Conservation (phyloP, 495 filamentous ascomycete species). For the Annulohypoxylon bovei region DNA sequence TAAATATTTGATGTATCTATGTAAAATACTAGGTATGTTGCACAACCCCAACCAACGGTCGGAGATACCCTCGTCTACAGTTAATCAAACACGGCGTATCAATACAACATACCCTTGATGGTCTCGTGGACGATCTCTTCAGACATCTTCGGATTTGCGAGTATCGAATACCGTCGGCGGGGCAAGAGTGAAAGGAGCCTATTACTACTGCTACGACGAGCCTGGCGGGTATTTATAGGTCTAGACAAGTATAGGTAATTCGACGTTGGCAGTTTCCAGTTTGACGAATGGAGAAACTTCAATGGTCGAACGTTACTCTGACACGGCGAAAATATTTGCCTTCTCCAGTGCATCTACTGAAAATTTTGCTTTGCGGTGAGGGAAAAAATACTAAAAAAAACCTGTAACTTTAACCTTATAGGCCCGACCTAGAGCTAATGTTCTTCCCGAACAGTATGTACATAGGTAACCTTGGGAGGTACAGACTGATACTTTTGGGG, state of each 20-base stretch:
- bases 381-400: slow-evolving; percentile 15
- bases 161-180: slow-evolving; percentile 18
- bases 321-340: slow-evolving; percentile 34
- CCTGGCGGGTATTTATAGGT: not conserved
- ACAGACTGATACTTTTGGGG: slow-evolving; percentile 16
- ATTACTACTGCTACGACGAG: not conserved
- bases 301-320: slow-evolving; percentile 13
- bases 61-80: not conserved
- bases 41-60: not conserved
- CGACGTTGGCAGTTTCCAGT: not conserved
- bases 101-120: slow-evolving; percentile 60
- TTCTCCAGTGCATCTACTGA: slow-evolving; percentile 29
- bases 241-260: not conserved
- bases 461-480: slow-evolving; percentile 4
- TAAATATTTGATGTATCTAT: not conserved
- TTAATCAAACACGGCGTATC: slow-evolving; percentile 1
- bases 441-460: not conserved
- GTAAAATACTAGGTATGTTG: not conserved
- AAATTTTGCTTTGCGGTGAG: slow-evolving; percentile 39
- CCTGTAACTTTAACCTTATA: not conserved
- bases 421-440: slow-evolving; percentile 6
- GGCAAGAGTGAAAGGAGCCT: not conserved
- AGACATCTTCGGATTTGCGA: slow-evolving; percentile 46
- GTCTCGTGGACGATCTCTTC: slow-evolving; percentile 67
- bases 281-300: not conserved